These are phyloP conservation scores for Lonicera japonica DNA, from an alignment of 129 eudicot species.

Conservation along the genomic window DNA sequence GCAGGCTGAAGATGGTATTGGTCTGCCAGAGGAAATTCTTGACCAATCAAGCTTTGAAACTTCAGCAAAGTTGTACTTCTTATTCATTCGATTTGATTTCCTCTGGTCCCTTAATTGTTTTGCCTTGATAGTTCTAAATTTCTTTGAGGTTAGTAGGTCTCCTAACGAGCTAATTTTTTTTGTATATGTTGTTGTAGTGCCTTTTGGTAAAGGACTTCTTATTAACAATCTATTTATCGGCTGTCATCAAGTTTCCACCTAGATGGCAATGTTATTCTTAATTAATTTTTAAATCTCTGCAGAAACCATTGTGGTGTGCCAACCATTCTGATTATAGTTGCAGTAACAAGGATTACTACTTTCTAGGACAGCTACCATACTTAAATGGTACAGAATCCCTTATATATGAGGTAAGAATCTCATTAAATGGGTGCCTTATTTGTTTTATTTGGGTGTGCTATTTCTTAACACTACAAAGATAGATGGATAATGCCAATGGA, in stretches of 20 bases:
- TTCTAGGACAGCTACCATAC: constrained; percentile 86
- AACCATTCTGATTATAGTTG: constrained; percentile 39
- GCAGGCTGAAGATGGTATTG: constrained; percentile 96
- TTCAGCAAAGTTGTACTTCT: constrained; percentile 66
- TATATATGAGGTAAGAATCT: constrained; percentile 63
- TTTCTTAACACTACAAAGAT: constrained; percentile 1
- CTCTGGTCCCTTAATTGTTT: constrained; percentile 78
- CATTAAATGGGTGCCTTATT: not conserved
- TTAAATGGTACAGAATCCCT: constrained; percentile 66
- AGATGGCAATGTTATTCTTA: not conserved
- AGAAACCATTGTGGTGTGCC: constrained; percentile 94
- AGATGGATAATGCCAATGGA: constrained; percentile 6
- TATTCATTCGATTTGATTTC: constrained; percentile 57
- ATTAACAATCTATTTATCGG: not conserved
- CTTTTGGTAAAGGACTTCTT: no score
- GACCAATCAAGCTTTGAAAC: constrained; percentile 51
- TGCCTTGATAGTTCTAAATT: constrained; percentile 69
- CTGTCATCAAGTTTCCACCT: not conserved
- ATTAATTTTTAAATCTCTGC: constrained; percentile 15
- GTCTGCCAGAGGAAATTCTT: constrained; percentile 87
- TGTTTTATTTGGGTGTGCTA: not conserved
- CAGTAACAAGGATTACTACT: constrained; percentile 71
- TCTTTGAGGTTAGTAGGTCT: constrained; percentile 64
- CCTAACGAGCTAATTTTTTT: not conserved
- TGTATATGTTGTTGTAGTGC: not conserved